Conservation (phyloP, 2,329 filamentous ascomycete genomes). For the Penicillium freii region DNA sequence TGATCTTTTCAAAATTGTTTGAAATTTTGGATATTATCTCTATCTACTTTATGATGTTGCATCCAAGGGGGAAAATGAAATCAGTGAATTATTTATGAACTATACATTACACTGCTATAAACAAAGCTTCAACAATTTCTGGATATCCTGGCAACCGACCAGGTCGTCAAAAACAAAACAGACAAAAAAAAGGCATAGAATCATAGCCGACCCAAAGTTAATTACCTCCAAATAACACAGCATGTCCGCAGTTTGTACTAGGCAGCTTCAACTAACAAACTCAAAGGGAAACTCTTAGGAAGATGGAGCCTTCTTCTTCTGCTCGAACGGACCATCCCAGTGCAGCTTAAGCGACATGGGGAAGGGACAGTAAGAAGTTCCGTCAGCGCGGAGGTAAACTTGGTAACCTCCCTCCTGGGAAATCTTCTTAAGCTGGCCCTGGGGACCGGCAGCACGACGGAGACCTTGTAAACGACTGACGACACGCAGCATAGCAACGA, state of each 20-base stretch:
- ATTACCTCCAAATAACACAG: neutral
- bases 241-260: neutral
- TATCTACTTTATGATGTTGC: neutral
- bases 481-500: conserved; percentile 67
- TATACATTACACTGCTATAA: conserved; percentile 20
- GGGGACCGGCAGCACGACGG: conserved; percentile 59
- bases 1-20: no score
- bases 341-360: conserved; percentile 49
- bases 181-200: conserved; percentile 9
- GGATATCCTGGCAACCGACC: conserved; percentile 23
- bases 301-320: conserved; percentile 17
- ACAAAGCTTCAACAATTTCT: conserved; percentile 18
- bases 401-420: conserved; percentile 54
- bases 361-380: conserved; percentile 56
- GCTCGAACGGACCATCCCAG: conserved; percentile 38
- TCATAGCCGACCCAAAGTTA: conserved; percentile 8
- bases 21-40: no score
- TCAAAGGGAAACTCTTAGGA: neutral
- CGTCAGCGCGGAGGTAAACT: conserved; percentile 66
- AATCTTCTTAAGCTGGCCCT: conserved; percentile 68
- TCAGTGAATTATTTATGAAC: neutral
- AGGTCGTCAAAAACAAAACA: conserved; percentile 15
- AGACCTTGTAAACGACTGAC: conserved; percentile 62
- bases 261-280: neutral
- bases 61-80: neutral